phyloP scores from a whole-genome alignment of 164 flowering plant species.

The Litsea cubeba region DNA sequence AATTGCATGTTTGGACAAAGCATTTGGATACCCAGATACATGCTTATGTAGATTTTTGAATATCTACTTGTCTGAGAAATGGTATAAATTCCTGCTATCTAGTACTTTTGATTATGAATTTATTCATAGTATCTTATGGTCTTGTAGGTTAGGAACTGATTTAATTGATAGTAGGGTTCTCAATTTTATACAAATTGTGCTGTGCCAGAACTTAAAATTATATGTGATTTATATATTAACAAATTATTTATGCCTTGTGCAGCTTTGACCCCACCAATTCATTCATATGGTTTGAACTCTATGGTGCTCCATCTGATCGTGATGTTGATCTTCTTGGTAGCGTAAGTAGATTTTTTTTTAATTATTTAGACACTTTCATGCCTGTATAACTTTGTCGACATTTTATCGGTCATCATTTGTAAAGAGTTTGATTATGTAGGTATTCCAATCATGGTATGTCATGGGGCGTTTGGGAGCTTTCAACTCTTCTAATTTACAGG shows the following conservation, averaged over 20 bases:
- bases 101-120: background rate
- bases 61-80: background rate
- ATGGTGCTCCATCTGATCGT: constrained; percentile 83
- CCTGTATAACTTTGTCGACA: background rate
- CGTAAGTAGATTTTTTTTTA: constrained; percentile 39
- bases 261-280: constrained; percentile 87
- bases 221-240: background rate
- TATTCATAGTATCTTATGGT: background rate
- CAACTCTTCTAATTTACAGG: constrained; percentile 88
- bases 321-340: constrained; percentile 88
- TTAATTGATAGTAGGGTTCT: background rate
- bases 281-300: constrained; percentile 80
- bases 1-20: background rate
- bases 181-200: background rate
- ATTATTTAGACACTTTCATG: background rate
- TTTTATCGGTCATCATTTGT: background rate
- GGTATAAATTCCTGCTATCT: background rate
- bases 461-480: constrained; percentile 93
- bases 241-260: constrained; percentile 16
- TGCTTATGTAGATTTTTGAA: background rate
- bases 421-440: constrained; percentile 36
- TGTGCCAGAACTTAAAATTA: background rate
- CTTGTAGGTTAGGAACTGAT: background rate
- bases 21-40: background rate
- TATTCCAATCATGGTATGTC: constrained; percentile 88